Conservation (phyloP, 495 filamentous ascomycete species). For the Xylaria flabelliformis region DNA sequence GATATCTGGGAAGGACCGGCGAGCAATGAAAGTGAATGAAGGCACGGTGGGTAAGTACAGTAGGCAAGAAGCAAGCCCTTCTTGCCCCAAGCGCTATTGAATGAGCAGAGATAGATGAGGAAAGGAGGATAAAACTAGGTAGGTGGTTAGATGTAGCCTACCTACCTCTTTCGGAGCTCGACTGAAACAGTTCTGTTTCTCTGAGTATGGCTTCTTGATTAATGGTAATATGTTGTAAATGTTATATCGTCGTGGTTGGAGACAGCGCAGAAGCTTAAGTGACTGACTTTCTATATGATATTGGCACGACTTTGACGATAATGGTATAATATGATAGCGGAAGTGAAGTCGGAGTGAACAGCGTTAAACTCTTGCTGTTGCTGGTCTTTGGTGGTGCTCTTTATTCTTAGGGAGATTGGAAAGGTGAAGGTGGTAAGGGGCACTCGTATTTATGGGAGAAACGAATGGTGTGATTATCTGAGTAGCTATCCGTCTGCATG, state of each 20-base stretch:
- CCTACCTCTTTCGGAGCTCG: background rate
- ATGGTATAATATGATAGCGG: background rate
- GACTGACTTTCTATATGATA: background rate
- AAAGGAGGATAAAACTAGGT: background rate
- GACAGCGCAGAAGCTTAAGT: background rate
- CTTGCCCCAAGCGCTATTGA: background rate
- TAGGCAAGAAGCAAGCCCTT: background rate
- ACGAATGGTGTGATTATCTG: background rate
- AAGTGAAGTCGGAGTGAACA: background rate
- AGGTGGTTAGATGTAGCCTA: background rate
- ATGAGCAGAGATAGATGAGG: background rate
- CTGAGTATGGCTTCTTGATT: background rate
- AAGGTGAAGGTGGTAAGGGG: background rate
- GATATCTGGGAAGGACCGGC: background rate
- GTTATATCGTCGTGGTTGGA: background rate
- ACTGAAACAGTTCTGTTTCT: background rate
- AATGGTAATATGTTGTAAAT: background rate
- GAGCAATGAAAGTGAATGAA: background rate
- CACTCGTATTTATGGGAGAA: background rate
- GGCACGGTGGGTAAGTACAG: too few species aligned
- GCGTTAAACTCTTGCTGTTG: background rate
- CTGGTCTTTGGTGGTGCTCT: background rate
- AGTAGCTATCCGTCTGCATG: background rate
- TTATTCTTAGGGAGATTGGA: background rate
- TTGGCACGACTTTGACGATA: background rate